Percentiles rank a stretch among this genome's conserved stretches.
These are phyloP conservation scores for Globisporangium splendens DNA, from an alignment of 352 stramenopile species.

Conservation along the genomic window DNA sequence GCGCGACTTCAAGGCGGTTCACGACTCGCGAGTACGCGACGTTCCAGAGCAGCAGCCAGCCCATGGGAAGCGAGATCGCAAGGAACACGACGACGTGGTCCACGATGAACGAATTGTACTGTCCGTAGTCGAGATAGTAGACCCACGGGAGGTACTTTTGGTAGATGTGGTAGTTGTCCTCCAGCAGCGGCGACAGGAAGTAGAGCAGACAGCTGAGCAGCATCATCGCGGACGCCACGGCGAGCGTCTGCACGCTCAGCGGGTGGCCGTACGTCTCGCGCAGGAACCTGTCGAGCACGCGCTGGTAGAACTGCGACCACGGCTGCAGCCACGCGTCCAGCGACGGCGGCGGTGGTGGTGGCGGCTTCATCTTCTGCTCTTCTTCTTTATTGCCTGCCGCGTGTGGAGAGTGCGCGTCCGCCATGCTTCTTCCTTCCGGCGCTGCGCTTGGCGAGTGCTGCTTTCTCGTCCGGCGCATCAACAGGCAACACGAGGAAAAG, in stretches of 20 bases:
- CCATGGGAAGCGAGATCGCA: conserved; percentile 54
- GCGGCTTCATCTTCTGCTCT: too few relatives aligned
- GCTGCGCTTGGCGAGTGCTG: neutral
- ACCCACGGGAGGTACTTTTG: conserved; percentile 48
- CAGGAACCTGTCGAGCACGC: conserved; percentile 36
- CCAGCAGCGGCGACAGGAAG: conserved; percentile 48
- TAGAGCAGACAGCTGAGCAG: conserved; percentile 50
- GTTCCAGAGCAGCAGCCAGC: conserved; percentile 68
- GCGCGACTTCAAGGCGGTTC: conserved; percentile 42
- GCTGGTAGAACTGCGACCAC: conserved; percentile 18
- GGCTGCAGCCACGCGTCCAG: conserved; percentile 14
- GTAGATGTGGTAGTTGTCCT: conserved; percentile 53
- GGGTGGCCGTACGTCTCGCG: conserved; percentile 55
- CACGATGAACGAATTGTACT: conserved; percentile 72
- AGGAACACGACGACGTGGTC: conserved; percentile 68
- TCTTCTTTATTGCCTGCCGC: too few relatives aligned
- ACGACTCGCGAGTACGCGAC: conserved; percentile 52
- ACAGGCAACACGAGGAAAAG: conserved; percentile 3
- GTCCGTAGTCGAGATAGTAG: conserved; percentile 49
- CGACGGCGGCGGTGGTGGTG: too few relatives aligned
- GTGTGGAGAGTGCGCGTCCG: too few relatives aligned
- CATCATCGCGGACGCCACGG: conserved; percentile 36
- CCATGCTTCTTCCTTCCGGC: too few relatives aligned
- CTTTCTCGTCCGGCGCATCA: conserved; percentile 29
- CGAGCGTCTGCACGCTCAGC: conserved; percentile 53